Conservation (phyloP, 148 eudicot species). For the Rhododendron henanense region DNA sequence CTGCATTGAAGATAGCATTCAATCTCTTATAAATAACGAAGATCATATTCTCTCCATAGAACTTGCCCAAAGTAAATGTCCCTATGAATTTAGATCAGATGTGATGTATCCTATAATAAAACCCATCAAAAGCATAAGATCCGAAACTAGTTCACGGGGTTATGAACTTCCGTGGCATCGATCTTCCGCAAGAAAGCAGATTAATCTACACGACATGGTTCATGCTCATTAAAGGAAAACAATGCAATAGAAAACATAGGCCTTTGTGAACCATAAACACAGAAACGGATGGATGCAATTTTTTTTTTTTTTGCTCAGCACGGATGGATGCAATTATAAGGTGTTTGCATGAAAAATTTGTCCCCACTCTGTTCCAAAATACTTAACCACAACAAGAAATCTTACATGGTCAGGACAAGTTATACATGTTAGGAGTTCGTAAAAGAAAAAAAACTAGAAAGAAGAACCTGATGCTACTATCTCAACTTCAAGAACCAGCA, state of each 20-base stretch:
- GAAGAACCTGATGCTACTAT: background rate
- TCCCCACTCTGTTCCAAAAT: background rate
- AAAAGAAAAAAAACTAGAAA: background rate
- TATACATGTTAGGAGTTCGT: background rate
- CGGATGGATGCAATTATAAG: background rate
- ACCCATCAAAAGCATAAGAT: background rate
- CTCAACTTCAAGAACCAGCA: background rate
- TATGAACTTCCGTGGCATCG: background rate
- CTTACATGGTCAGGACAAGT: slow-evolving; percentile 4
- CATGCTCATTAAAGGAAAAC: background rate
- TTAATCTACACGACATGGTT: background rate
- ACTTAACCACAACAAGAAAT: background rate
- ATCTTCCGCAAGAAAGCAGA: background rate
- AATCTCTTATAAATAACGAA: background rate
- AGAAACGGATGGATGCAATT: background rate
- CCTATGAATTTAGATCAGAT: background rate
- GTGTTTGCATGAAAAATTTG: background rate
- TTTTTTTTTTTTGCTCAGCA: too few relatives aligned
- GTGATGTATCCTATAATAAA: background rate
- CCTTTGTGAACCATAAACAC: background rate
- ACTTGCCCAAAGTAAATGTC: background rate
- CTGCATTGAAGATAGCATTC: background rate
- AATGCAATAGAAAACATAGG: background rate
- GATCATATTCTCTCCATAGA: background rate
- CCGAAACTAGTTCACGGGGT: background rate